phyloP scores from a whole-genome alignment of 192 early-diverging fungal species.

The Backusella tarrabulga region DNA sequence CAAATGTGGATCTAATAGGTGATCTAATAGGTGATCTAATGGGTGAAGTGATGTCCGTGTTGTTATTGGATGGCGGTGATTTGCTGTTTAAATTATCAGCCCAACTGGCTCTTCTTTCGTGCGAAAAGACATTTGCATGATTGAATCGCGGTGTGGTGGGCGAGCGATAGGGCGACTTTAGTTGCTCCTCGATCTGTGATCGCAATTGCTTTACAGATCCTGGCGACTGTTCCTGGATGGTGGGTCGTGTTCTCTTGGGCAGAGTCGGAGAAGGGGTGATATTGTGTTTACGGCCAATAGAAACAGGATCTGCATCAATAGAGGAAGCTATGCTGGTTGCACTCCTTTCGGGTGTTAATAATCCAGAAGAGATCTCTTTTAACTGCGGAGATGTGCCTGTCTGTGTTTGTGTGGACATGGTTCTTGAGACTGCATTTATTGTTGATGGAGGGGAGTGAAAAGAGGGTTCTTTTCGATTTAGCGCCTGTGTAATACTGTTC shows the following conservation, averaged over 20 bases:
- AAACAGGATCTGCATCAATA: conserved; percentile 4
- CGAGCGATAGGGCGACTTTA: background rate
- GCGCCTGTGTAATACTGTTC: background rate
- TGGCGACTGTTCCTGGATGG: background rate
- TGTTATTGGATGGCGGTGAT: background rate
- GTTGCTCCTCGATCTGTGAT: background rate
- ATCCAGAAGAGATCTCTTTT: background rate
- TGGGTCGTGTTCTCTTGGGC: background rate
- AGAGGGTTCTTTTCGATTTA: background rate
- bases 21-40: background rate
- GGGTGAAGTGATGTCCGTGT: background rate
- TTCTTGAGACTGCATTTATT: background rate
- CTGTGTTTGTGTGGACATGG: background rate
- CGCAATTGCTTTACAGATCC: background rate
- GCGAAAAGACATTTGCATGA: background rate
- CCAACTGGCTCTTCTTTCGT: background rate
- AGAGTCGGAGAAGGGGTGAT: background rate
- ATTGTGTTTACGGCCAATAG: conserved; percentile 5
- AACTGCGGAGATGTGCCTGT: background rate
- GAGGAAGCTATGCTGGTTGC: background rate
- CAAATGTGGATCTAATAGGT: background rate
- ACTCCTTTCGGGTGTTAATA: background rate
- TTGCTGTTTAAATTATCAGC: background rate
- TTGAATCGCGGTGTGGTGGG: background rate
- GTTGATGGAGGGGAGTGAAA: background rate